These are phyloP conservation scores for Pseudocercospora crystallina DNA, from an alignment of 2,329 filamentous ascomycete species.

Conservation along the genomic window DNA sequence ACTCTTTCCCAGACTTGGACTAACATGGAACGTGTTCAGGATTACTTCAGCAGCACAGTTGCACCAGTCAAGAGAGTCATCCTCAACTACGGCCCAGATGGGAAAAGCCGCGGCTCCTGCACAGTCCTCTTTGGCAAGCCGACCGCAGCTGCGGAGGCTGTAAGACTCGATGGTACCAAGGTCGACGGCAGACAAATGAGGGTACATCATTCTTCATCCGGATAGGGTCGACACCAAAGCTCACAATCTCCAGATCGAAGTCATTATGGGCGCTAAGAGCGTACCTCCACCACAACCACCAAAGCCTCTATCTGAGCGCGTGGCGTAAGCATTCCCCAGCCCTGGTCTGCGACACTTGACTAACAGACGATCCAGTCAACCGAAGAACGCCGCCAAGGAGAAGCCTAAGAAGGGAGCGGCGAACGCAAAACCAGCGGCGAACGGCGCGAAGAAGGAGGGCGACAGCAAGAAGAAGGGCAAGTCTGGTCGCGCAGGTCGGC, in stretches of 20 bases:
- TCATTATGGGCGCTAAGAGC: constrained; percentile 68
- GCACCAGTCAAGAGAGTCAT: constrained; percentile 89
- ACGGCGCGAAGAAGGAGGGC: constrained; percentile 32
- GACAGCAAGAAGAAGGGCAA: constrained; percentile 52
- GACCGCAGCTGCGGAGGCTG: constrained; percentile 81
- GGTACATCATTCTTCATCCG: constrained; percentile 48
- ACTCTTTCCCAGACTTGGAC: constrained; percentile 45
- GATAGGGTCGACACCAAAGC: neutral
- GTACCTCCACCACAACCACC: constrained; percentile 67
- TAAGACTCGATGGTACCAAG: constrained; percentile 81
- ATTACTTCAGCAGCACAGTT: constrained; percentile 88
- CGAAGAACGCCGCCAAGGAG: constrained; percentile 35
- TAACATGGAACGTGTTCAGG: constrained; percentile 69
- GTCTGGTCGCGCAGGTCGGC: constrained; percentile 63
- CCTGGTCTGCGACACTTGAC: constrained; percentile 12
- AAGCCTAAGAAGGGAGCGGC: constrained; percentile 38
- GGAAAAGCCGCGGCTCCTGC: constrained; percentile 86
- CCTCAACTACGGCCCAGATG: constrained; percentile 88
- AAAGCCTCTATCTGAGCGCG: constrained; percentile 79
- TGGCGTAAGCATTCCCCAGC: constrained; percentile 59
- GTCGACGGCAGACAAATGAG: constrained; percentile 91
- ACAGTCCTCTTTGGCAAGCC: constrained; percentile 81
- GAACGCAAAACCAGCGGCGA: constrained; percentile 51
- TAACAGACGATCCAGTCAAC: constrained; percentile 27
- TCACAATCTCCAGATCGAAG: constrained; percentile 68